Conservation (phyloP, 2,329 filamentous ascomycete species). For the Ustulina deusta region DNA sequence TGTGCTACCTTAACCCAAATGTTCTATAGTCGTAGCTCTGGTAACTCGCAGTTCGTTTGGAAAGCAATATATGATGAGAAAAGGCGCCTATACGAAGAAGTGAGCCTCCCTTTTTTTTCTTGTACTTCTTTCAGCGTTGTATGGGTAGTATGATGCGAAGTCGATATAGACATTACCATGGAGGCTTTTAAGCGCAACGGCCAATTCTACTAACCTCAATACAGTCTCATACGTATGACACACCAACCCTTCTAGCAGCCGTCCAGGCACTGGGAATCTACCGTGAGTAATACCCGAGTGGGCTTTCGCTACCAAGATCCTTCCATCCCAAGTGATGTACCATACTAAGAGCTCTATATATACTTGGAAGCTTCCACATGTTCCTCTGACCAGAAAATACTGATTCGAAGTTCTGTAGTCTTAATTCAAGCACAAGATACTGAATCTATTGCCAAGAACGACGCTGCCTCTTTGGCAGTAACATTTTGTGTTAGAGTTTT, state of each 20-base stretch:
- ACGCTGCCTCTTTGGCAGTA: constrained; percentile 30
- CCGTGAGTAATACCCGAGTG: constrained; percentile 1
- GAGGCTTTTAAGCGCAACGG: neutral
- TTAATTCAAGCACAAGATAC: constrained; percentile 43
- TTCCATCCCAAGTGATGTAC: too few relatives aligned
- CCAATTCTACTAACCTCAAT: neutral
- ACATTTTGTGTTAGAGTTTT: constrained; percentile 26
- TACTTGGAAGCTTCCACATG: too few relatives aligned
- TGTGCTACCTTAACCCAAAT: constrained; percentile 45
- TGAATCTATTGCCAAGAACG: constrained; percentile 32
- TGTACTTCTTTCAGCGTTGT: neutral
- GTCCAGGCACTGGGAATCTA: constrained; percentile 24
- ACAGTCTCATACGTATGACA: constrained; percentile 17
- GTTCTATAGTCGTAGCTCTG: constrained; percentile 40
- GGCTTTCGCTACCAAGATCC: neutral
- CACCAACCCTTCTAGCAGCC: constrained; percentile 23
- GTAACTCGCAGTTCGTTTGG: constrained; percentile 45
- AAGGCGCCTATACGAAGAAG: constrained; percentile 36
- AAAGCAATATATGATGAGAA: constrained; percentile 45
- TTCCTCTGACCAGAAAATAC: constrained; percentile 15
- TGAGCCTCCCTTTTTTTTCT: constrained; percentile 11
- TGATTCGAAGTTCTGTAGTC: constrained; percentile 36
- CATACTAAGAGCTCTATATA: neutral
- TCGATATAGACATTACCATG: neutral
- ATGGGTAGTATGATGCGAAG: neutral